Conservation (phyloP, 2,329 filamentous ascomycete species). For the Claviceps pusilla region DNA sequence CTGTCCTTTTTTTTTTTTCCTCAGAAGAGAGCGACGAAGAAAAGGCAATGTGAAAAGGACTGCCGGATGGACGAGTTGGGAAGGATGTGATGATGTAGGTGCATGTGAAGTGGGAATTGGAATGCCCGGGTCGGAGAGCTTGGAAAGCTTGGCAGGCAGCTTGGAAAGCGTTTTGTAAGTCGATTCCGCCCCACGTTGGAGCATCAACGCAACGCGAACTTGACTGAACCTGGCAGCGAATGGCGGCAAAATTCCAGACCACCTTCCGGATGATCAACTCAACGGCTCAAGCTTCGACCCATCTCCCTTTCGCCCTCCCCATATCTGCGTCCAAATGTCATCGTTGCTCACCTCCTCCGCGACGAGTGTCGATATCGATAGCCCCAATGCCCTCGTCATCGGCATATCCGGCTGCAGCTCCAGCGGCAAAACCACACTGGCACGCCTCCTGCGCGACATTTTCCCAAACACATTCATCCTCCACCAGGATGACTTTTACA, state of each 20-base stretch:
- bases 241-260: too few relatives aligned
- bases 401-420: conserved; percentile 83
- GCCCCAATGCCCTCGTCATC: conserved; percentile 44
- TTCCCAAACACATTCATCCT: conserved; percentile 69
- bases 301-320: too few relatives aligned
- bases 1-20: too few relatives aligned
- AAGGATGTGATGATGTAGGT: not conserved
- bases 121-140: too few relatives aligned
- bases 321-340: too few relatives aligned
- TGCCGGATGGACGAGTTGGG: too few relatives aligned
- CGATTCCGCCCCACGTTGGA: not conserved
- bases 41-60: not conserved
- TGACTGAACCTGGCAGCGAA: too few relatives aligned
- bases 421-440: conserved; percentile 88
- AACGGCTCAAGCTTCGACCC: too few relatives aligned
- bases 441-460: conserved; percentile 67
- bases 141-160: not conserved
- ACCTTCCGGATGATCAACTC: too few relatives aligned
- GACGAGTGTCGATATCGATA: conserved; percentile 17
- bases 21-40: too few relatives aligned
- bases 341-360: not conserved
- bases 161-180: too few relatives aligned
- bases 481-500: conserved; percentile 95
- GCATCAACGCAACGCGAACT: not conserved
- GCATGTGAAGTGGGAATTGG: not conserved